Evolutionary conservation across 441 rosid genomes (phyloP).

Genomic region (California macrophylla): DNA sequence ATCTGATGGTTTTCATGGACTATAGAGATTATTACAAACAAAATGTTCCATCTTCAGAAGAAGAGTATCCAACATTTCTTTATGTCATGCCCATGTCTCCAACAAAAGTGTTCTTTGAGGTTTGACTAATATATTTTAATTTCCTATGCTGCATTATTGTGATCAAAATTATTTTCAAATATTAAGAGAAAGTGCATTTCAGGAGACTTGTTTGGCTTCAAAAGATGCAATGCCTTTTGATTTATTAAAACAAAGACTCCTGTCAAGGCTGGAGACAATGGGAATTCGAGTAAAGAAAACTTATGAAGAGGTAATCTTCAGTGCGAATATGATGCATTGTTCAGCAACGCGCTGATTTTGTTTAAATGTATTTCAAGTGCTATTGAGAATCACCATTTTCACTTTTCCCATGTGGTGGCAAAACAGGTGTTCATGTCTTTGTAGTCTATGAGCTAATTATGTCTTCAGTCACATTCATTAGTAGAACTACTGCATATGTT

Average conservation of each 20-base stretch:
- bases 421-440: conserved; percentile 9
- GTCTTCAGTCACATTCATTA: conserved; percentile 3
- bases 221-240: conserved; percentile 85
- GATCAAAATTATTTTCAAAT: conserved; percentile 11
- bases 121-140: conserved; percentile 22
- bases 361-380: background rate
- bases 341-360: background rate
- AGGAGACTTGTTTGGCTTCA: conserved; percentile 96
- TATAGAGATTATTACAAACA: conserved; percentile 62
- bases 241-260: conserved; percentile 61
- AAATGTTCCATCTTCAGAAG: conserved; percentile 44
- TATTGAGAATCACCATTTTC: background rate
- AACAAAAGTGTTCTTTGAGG: conserved; percentile 86
- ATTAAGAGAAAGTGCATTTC: conserved; percentile 23
- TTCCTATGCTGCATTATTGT: background rate
- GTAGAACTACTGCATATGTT: background rate
- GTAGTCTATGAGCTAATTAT: background rate
- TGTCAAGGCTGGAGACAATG: conserved; percentile 65
- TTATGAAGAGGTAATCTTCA: conserved; percentile 66
- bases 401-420: background rate
- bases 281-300: conserved; percentile 58
- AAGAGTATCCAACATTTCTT: conserved; percentile 76
- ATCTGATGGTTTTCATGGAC: conserved; percentile 95
- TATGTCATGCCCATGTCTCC: conserved; percentile 83
- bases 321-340: background rate